These are phyloP conservation scores for Naganishia vaughanmartiniae DNA, from an alignment of 768 basidiomycete genomes.

Conservation along the genomic window DNA sequence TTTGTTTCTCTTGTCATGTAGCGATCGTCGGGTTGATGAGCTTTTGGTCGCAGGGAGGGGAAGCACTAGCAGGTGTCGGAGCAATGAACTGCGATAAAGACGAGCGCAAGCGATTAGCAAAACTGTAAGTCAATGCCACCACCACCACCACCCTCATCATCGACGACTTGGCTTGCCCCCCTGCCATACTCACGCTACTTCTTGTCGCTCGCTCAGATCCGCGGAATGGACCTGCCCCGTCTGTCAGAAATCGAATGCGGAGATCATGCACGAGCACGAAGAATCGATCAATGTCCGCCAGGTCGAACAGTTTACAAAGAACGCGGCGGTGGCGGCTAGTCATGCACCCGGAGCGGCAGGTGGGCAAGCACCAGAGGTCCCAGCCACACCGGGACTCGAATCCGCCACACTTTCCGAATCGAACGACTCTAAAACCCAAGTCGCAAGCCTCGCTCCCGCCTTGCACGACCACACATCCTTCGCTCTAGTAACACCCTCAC, in stretches of 20 bases:
- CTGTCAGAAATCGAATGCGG: slow-evolving; percentile 37
- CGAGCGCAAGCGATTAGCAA: slow-evolving; percentile 48
- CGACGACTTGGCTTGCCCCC: background rate
- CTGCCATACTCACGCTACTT: background rate
- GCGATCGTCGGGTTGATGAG: slow-evolving; percentile 50
- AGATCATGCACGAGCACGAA: slow-evolving; percentile 32
- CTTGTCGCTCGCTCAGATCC: slow-evolving; percentile 31
- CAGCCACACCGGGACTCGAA: too few relatives aligned
- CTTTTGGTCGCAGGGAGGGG: slow-evolving; percentile 52
- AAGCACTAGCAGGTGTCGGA: slow-evolving; percentile 45
- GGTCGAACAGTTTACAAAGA: slow-evolving; percentile 15
- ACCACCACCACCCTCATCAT: too few relatives aligned
- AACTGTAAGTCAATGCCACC: slow-evolving; percentile 35
- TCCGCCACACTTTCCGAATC: too few relatives aligned
- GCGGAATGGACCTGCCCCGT: slow-evolving; percentile 44
- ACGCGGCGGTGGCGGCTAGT: slow-evolving; percentile 1
- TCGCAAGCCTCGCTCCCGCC: background rate
- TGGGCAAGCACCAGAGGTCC: background rate
- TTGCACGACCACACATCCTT: background rate
- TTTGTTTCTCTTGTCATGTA: background rate
- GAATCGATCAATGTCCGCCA: background rate
- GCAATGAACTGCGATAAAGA: slow-evolving; percentile 47
- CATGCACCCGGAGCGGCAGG: background rate
- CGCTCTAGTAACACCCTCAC: slow-evolving; percentile 6
- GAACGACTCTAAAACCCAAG: background rate